Evolutionary conservation across 2,329 filamentous ascomycete genomes (phyloP).

Genomic region (Alternaria tenuissima): DNA sequence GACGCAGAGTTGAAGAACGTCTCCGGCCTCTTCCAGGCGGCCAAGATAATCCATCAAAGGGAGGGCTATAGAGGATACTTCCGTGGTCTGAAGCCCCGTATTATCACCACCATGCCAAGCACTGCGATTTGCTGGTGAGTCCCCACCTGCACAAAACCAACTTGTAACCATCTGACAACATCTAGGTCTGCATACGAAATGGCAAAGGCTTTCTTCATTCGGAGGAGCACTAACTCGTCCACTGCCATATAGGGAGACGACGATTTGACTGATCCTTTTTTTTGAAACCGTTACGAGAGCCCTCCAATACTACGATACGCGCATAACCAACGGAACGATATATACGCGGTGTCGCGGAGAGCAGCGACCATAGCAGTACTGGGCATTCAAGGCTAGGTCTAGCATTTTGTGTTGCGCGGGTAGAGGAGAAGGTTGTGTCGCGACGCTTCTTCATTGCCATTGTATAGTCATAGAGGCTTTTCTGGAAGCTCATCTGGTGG

Average conservation of each 20-base stretch:
- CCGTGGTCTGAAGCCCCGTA: conserved; percentile 87
- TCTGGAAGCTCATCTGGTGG: conserved; percentile 37
- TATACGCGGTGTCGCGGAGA: conserved; percentile 21
- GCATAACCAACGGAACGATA: conserved; percentile 22
- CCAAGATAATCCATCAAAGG: conserved; percentile 79
- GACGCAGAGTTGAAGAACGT: conserved; percentile 85
- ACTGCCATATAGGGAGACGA: conserved; percentile 30
- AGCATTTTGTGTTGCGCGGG: conserved; percentile 26
- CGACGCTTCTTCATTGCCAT: conserved; percentile 27
- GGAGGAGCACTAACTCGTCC: conserved; percentile 43
- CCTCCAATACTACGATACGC: conserved; percentile 14
- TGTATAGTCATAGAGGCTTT: conserved; percentile 43
- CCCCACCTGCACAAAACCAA: not conserved
- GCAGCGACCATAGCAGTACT: conserved; percentile 20
- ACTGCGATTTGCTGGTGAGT: conserved; percentile 98
- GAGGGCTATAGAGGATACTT: conserved; percentile 90
- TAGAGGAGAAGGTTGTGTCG: conserved; percentile 23
- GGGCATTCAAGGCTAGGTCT: conserved; percentile 30
- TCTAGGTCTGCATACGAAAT: conserved; percentile 72
- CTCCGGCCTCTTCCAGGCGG: conserved; percentile 81
- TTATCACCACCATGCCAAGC: conserved; percentile 97
- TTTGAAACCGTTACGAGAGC: conserved; percentile 8
- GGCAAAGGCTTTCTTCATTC: conserved; percentile 73
- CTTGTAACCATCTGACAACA: conserved; percentile 15
- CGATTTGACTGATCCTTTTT: conserved; percentile 9